Base-by-base conservation (phyloP, 257 asterid genomes). In the Primulina huaijiensis region DNA sequence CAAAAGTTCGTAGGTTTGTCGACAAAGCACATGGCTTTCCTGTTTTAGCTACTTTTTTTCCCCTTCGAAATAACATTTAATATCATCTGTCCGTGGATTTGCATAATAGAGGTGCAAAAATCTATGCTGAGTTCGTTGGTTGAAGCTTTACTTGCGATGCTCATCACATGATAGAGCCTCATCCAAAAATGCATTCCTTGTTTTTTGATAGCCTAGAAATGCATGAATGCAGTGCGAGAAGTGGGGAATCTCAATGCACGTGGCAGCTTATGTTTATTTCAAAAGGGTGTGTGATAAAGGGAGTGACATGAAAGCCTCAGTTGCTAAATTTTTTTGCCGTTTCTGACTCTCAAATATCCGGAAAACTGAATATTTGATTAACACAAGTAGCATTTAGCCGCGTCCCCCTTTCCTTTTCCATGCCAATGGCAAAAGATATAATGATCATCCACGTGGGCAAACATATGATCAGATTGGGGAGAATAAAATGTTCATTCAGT, bases 81-180 rank as follows among this genome's bases (percentile, higher is more conserved):
- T 23, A 74, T 71, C 62, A 46, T 78, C 43, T 65, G 0, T 23
- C 25, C 25, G 55, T 64, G 64, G 46, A 78, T 77, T 76, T 61
- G 74, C 86, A 92, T 97, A 75, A 74, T 74, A 87, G 98, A 78
- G 98, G 97, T 70, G 98, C 98, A 80, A 89, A 82, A 21, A 90
- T 93, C 60, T 90, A 86, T 75, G 97, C 99, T 20, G 97, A 89
- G 78, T 93, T 93, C 78, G 87, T 93, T 72, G 97, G 97, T 77
- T 96, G 97, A 83, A 93, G 99, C 25, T 23, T 23, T 23, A 23
- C 25, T 23, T 23, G 1, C 25, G 25, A 23, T 23, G 25, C 25
- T 23, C 89, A 93, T 86, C 99, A 93, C 87, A 84, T 90, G 96
- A 89, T 94, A 62, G 96, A 90, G 79, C 96, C 99, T 77, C 99